Evolutionary conservation across 2,329 filamentous ascomycete species (phyloP), one percentile per base, ranked within the genome.

Genomic region (Diaporthe vaccinii): DNA sequence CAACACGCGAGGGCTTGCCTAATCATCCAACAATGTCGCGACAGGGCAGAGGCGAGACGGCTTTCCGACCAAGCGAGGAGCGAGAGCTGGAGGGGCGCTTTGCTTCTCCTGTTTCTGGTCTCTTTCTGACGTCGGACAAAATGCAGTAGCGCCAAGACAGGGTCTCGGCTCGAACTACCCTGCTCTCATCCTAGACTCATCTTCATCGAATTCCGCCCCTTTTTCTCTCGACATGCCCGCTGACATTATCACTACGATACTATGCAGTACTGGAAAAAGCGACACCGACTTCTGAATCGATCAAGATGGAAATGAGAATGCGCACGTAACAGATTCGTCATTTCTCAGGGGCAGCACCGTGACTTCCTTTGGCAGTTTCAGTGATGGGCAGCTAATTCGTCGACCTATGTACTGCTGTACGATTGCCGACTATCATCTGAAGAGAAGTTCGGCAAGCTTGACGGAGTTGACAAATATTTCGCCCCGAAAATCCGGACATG

Each of bases 121-220:
- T 39, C 17, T 41, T 41, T 69, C 65, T 69, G 65, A 69, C 65
- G 65, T 69, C 65, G 65, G 49, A 69, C 65, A 69, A 31, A 41
- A 39, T 55, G 65, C 65, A 53, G 65, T 9, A 20, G n/a, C 49
- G 49, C 65, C 46, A 55, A 69, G 49, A 67, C 61, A 49, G 28
- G 49, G 22, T 20, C 65, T 69, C 65, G 65, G 65, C 28, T 69
- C 65, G 65, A 69, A 49, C 65, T 69, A 69, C 65, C 65, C 49
- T 69, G 65, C 34, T 31, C 59, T 55, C 41, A 44, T 53, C 65
- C 49, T 31, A 25, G 36, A 14, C 49, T 55, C 49, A 41, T 22
- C 61, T 65, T 34, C 20, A 28, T 55, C 9, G 25, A 17, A 69
- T 25, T 8, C 22, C 8, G 4, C 49, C 65, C 65, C 49, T 25